These are phyloP conservation scores for Trypethelium eluteriae DNA, from an alignment of 495 filamentous ascomycete species.

Conservation along the genomic window DNA sequence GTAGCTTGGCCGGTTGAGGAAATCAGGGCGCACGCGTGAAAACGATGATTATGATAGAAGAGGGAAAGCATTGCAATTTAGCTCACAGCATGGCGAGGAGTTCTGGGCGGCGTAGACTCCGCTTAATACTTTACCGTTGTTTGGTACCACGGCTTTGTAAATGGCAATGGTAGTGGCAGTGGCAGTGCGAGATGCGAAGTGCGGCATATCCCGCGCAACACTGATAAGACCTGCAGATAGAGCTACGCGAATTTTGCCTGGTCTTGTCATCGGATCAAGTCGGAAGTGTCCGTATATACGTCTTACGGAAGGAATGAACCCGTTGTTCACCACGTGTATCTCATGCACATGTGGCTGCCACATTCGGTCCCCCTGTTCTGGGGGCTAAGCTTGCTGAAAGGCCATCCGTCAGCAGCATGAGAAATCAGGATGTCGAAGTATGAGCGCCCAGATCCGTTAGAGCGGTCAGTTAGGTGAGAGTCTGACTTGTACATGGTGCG, in stretches of 20 bases:
- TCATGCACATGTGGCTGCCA: constrained; percentile 7
- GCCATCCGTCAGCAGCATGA: background rate
- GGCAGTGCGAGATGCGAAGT: background rate
- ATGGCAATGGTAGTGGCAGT: background rate
- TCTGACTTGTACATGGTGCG: no score
- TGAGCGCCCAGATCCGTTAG: no score
- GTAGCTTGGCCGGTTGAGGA: constrained; percentile 5
- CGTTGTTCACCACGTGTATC: background rate
- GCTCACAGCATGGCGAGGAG: background rate
- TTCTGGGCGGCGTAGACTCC: background rate
- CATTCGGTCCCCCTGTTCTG: background rate
- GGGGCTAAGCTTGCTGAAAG: background rate
- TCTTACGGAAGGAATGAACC: background rate
- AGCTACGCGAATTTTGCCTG: background rate
- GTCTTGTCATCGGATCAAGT: background rate
- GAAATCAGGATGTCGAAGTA: no score
- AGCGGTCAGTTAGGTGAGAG: no score
- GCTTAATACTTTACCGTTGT: background rate
- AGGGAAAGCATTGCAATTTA: background rate
- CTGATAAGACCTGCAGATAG: background rate
- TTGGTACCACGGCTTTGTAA: background rate
- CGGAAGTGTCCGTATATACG: background rate
- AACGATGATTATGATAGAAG: background rate
- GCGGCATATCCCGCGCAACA: background rate
- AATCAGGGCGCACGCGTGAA: background rate